Conservation (phyloP, 164 flowering plant species). For the Vitis riparia region DNA sequence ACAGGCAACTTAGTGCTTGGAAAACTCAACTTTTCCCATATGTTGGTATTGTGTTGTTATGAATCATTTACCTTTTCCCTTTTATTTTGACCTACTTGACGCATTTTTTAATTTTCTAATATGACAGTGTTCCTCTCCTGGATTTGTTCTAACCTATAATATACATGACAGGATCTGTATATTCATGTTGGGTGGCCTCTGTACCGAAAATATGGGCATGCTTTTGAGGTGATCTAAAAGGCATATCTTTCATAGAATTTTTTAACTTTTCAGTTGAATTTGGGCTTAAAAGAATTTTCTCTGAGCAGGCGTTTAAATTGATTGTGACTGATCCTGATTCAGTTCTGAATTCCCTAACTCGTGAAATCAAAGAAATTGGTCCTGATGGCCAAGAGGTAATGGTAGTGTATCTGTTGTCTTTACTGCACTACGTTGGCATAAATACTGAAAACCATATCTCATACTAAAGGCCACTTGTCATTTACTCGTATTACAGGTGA, state of each 20-base stretch:
- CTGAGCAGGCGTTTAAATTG: slow-evolving; percentile 61
- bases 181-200: slow-evolving; percentile 95
- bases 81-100: too few relatives aligned
- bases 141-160: too few relatives aligned
- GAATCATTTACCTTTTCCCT: too few relatives aligned
- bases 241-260: background rate
- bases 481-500: slow-evolving; percentile 34
- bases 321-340: slow-evolving; percentile 67
- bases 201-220: slow-evolving; percentile 90
- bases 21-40: too few relatives aligned
- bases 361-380: slow-evolving; percentile 68
- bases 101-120: too few relatives aligned
- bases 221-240: slow-evolving; percentile 68
- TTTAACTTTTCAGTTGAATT: background rate
- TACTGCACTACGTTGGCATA: background rate
- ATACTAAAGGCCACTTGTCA: background rate
- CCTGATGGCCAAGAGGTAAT: slow-evolving; percentile 74
- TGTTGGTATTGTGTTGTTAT: too few relatives aligned
- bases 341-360: slow-evolving; percentile 53
- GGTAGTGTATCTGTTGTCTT: slow-evolving; percentile 9
- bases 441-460: background rate
- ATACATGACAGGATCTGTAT: slow-evolving; percentile 67
- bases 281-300: background rate
- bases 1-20: too few relatives aligned
- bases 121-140: too few relatives aligned